Evolutionary conservation across 2,329 filamentous ascomycete species (phyloP).

Genomic region (Beauveria sp.): DNA sequence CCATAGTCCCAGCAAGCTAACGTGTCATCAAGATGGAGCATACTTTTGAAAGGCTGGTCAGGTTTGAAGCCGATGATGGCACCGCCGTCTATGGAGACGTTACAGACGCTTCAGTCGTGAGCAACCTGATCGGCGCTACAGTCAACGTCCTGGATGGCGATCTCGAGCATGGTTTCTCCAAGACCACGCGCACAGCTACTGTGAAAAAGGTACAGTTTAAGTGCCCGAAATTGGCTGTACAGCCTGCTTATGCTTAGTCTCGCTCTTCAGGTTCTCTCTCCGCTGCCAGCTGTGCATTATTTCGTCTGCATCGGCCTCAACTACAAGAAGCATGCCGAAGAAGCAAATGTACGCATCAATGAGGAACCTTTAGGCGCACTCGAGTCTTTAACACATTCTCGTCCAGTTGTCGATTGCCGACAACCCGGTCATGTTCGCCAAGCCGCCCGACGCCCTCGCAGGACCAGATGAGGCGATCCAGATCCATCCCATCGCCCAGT

Average conservation of each 20-base stretch:
- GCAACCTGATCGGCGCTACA: background rate
- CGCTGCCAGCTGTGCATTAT: background rate
- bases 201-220: background rate
- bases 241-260: background rate
- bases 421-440: conserved; percentile 15
- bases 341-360: conserved; percentile 13
- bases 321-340: conserved; percentile 20
- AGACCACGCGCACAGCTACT: background rate
- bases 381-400: background rate
- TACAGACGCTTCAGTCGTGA: background rate
- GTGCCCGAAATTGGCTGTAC: too few species aligned
- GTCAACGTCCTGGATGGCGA: background rate
- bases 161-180: background rate
- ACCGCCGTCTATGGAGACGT: background rate
- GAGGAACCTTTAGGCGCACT: too few species aligned
- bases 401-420: background rate
- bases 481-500: conserved; percentile 37
- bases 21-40: background rate
- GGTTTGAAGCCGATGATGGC: background rate
- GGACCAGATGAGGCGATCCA: conserved; percentile 16
- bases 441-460: conserved; percentile 16
- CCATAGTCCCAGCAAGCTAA: background rate
- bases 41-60: background rate
- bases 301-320: conserved; percentile 23
- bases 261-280: background rate